phyloP scores from a whole-genome alignment of 768 basidiomycete genomes.

The Mycena venus region DNA sequence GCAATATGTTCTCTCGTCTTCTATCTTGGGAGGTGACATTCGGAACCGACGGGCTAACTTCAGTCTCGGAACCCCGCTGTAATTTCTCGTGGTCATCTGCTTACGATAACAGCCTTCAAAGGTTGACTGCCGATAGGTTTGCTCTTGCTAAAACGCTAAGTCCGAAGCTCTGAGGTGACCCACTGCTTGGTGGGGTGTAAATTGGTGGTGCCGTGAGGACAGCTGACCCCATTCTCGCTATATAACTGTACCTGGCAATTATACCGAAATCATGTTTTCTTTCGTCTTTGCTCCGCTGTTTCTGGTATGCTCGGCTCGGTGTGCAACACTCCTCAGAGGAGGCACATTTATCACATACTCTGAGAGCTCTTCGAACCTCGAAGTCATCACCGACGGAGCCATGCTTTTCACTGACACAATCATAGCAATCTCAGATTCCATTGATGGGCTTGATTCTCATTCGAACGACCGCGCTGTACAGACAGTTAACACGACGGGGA shows the following conservation, averaged over 20 bases:
- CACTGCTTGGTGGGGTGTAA: background rate
- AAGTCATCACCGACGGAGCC: slow-evolving; percentile 22
- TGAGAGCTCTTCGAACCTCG: slow-evolving; percentile 11
- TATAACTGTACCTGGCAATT: background rate
- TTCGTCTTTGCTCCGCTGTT: background rate
- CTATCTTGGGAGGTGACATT: too few species aligned
- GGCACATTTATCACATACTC: slow-evolving; percentile 27
- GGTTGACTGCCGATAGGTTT: too few species aligned
- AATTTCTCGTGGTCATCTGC: background rate
- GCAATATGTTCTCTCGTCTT: too few species aligned
- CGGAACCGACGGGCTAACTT: too few species aligned
- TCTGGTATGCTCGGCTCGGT: slow-evolving; percentile 7
- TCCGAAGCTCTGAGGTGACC: background rate
- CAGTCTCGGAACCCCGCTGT: background rate
- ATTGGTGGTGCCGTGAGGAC: background rate
- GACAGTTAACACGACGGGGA: slow-evolving; percentile 23
- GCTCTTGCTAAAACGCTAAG: background rate
- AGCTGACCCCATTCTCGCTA: background rate
- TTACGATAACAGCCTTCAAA: background rate
- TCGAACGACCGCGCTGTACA: background rate
- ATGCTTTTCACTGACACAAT: slow-evolving; percentile 26
- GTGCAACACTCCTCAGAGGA: slow-evolving; percentile 22
- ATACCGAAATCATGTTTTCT: slow-evolving; percentile 4
- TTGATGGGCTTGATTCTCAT: slow-evolving; percentile 22
- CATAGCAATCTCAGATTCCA: slow-evolving; percentile 19